These are phyloP conservation scores for Aureobasidium musti DNA, from an alignment of 2,329 filamentous ascomycete genomes.

Conservation along the genomic window DNA sequence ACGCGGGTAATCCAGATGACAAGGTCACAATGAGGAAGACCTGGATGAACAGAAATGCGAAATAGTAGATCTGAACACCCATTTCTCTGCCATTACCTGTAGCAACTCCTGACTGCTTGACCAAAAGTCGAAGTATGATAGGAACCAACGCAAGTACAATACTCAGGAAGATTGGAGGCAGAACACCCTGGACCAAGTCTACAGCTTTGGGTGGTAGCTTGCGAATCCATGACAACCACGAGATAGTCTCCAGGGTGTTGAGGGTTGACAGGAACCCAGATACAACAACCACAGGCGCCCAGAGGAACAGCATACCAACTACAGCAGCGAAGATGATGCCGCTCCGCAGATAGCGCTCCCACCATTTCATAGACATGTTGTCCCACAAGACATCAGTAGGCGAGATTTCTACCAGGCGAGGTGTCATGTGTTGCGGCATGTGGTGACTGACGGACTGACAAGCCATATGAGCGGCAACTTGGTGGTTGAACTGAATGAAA, in stretches of 20 bases:
- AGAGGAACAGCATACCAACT: constrained; percentile 76
- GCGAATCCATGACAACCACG: constrained; percentile 71
- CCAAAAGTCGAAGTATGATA: constrained; percentile 72
- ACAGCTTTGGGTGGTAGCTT: constrained; percentile 62
- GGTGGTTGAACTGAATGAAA: constrained; percentile 98
- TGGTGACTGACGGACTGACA: constrained; percentile 92
- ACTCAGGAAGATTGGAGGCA: constrained; percentile 75
- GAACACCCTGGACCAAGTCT: constrained; percentile 76
- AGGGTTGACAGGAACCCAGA: constrained; percentile 82
- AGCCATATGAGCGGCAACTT: constrained; percentile 97
- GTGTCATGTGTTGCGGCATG: constrained; percentile 88
- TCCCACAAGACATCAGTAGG: constrained; percentile 94
- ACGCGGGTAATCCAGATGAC: constrained; percentile 69
- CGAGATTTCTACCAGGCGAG: constrained; percentile 88
- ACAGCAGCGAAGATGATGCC: constrained; percentile 66
- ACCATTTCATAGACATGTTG: constrained; percentile 95
- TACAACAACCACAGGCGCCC: constrained; percentile 88
- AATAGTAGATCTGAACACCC: constrained; percentile 90
- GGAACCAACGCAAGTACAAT: constrained; percentile 81
- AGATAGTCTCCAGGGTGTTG: constrained; percentile 62
- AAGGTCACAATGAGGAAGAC: constrained; percentile 92
- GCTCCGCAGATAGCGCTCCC: constrained; percentile 78
- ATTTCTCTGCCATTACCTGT: constrained; percentile 78
- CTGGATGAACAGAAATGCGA: constrained; percentile 90
- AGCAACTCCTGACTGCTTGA: constrained; percentile 73